Percentiles rank a stretch among this genome's conserved stretches.
These are phyloP conservation scores for Glomus cerebriforme DNA, from an alignment of 192 early-diverging fungal species.

Conservation along the genomic window DNA sequence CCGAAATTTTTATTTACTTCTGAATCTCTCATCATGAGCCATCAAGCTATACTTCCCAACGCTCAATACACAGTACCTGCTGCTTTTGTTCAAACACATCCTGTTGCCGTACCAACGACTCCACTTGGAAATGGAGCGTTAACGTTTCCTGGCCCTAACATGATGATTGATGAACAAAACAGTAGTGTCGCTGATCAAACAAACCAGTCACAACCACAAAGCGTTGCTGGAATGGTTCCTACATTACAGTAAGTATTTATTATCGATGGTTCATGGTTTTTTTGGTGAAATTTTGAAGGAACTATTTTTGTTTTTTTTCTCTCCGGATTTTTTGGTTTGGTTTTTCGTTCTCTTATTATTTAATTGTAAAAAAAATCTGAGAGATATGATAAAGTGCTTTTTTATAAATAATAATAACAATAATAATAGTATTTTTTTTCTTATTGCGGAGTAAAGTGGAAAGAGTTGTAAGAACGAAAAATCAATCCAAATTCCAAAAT, in stretches of 20 bases:
- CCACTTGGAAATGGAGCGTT: neutral
- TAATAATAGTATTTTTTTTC: neutral
- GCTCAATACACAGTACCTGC: neutral
- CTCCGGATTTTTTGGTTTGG: neutral
- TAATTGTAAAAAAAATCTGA: too few species aligned
- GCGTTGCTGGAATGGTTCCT: slow-evolving; percentile 61
- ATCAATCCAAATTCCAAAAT: neutral
- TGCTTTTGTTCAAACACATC: neutral
- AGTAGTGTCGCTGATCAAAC: neutral
- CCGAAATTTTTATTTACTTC: neutral
- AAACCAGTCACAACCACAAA: slow-evolving; percentile 38
- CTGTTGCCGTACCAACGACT: slow-evolving; percentile 18
- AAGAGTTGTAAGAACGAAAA: neutral
- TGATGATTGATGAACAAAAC: slow-evolving; percentile 6
- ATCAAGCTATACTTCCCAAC: neutral
- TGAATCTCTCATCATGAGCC: neutral
- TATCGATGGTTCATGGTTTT: neutral
- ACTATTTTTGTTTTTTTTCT: neutral
- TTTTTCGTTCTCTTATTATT: neutral
- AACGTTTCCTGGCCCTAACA: neutral
- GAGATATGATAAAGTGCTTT: neutral
- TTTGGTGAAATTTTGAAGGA: neutral
- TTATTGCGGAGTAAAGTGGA: neutral
- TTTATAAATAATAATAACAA: neutral
- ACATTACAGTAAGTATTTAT: slow-evolving; percentile 60